Base-by-base conservation (phyloP, 2,329 filamentous ascomycete species). In the Apiospora saccharicola region DNA sequence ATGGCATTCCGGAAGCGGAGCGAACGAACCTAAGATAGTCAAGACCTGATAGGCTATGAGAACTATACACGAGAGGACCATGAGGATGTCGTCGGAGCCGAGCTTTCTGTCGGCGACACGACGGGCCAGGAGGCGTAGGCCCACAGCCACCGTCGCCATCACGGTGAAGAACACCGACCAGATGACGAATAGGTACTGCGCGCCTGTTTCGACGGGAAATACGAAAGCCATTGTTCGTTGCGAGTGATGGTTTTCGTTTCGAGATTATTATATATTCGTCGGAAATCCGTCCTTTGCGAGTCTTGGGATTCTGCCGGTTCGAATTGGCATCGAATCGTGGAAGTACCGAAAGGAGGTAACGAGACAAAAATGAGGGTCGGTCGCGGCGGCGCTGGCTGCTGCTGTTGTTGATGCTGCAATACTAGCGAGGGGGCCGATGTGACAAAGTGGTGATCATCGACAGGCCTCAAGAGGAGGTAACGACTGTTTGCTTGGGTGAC, bases 81-180 rank as follows among this genome's bases (percentile, higher is more conserved):
- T 70, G 34, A 70, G 68, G n/a, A 26, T n/a, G 47, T 70, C 68
- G 37, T 70, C 68, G 19, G 47, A 70, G 19, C 43, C 68, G 3
- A 70, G 47, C n/a, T 70, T 70, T 26, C 68, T 14, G 34, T 53
- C 14, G 12, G 47, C 34, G 47, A 70, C 26, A 3, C 49, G 68
- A 8, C 68, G 46, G 47, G 68, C 68, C 47, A 70, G 47, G n/a
- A 70, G 26, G 12, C 68, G 68, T 4, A 70, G n/a, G 26, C 30
- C 68, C 16, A 70, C 68, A 22, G 68, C 46, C 10, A 26, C 37
- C 1, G 16, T 30, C 4, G 68, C 68, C 30, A 57, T 24, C 5
- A 34, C 49, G 47, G 46, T 57, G 34, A 70, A 43, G 47, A 70
- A 22, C 46, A 70, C 68, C 19, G 47, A 43, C 30, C 12, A 44